Base-by-base conservation (phyloP, 2,329 filamentous ascomycete species). In the Trichoderma guizhouense region DNA sequence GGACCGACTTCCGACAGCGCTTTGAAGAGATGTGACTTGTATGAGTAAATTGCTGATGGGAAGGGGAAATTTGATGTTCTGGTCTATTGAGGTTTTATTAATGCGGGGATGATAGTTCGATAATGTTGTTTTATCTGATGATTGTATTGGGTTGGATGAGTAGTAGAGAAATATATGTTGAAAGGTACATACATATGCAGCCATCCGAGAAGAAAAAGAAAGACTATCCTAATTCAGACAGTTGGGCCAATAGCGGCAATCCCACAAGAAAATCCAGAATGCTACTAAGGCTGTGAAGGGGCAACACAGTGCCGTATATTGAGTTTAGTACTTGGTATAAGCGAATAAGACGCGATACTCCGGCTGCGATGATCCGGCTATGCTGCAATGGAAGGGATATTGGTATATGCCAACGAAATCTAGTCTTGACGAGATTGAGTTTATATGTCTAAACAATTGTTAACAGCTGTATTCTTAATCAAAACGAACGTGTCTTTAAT, bases 1-100 rank as follows among this genome's bases (percentile, higher is more conserved):
- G 24, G 21, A 69, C 58, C 73, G 71, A 73, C 63, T 74, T 73
- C 72, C 72, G 72, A 68, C 63, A 26, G 26, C 15, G 62, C 18
- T 34, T 34, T n/a, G 60, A 8, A 5, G 32, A 34, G 36, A 47
- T 24, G 26, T 51, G 57, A 53, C 11, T n/a, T 14, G 28, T 15
- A 36, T 36, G 30, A 24, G 39, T 36, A 30, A 30, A 8, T 30
- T 36, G 18, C 7, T 26, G n/a, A n/a, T 36, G 18, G 32, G 36
- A 47, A 64, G n/a, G 12, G 34, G 24, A 24, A 39, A 7, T 5
- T 39, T n/a, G 5, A 34, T 14, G 21, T n/a, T 14, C 5, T 24
- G 12, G 34, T 7, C 28, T 26, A 8, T n/a, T 21, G 8, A 8
- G 32, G 1, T 9, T n/a, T 24, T n/a, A 14, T 2, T 9, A 14